Conservation (phyloP, 2,329 filamentous ascomycete genomes). For the Aspergillus calidoustus region DNA sequence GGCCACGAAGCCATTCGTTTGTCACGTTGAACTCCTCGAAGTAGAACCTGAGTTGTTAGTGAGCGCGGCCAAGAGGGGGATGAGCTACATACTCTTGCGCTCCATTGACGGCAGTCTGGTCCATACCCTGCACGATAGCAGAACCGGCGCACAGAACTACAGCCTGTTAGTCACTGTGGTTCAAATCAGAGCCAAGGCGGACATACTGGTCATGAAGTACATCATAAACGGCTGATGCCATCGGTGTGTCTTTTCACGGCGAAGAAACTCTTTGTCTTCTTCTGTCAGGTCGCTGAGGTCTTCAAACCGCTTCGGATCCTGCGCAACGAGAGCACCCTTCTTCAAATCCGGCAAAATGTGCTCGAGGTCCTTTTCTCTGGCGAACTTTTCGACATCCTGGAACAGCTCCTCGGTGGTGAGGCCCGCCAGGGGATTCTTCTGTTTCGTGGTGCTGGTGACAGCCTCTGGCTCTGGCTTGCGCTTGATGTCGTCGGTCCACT, state of each 20-base stretch:
- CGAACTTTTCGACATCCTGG: conserved; percentile 60
- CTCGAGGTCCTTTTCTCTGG: conserved; percentile 52
- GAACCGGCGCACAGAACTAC: conserved; percentile 57
- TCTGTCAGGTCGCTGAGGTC: conserved; percentile 53
- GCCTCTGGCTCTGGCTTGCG: background rate
- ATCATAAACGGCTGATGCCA: conserved; percentile 56
- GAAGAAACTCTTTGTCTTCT: conserved; percentile 48
- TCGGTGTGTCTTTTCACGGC: conserved; percentile 53
- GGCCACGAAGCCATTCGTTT: conserved; percentile 30
- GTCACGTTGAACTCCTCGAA: conserved; percentile 6
- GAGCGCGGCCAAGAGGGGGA: too few species aligned
- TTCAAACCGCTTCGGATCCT: conserved; percentile 56
- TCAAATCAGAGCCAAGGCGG: too few species aligned
- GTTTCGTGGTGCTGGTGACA: background rate
- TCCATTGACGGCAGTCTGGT: conserved; percentile 56
- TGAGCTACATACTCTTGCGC: conserved; percentile 44
- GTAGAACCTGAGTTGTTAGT: too few species aligned
- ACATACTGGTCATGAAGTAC: conserved; percentile 51
- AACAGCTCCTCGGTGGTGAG: conserved; percentile 60
- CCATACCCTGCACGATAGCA: conserved; percentile 60
- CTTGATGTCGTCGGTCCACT: conserved; percentile 3
- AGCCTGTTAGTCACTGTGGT: background rate
- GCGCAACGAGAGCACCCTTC: conserved; percentile 58
- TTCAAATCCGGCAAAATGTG: conserved; percentile 56
- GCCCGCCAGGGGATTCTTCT: conserved; percentile 58